phyloP scores from a whole-genome alignment of 2,329 filamentous ascomycete genomes.

The Nemania abortiva region DNA sequence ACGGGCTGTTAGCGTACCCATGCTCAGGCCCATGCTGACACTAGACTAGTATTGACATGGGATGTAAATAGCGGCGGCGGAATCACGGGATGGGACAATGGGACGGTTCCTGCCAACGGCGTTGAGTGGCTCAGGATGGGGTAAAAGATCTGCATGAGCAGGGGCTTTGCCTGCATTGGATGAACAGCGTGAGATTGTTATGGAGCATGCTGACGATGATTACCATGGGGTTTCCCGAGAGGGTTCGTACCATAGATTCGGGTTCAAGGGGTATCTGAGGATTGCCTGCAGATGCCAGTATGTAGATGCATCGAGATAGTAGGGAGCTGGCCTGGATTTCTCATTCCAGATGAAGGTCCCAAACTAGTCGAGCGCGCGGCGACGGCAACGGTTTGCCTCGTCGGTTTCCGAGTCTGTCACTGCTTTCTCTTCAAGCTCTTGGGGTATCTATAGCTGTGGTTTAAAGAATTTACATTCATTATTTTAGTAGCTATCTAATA shows the following conservation, averaged over 20 bases:
- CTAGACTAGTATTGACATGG: slow-evolving; percentile 2
- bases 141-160: slow-evolving; percentile 16
- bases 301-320: background rate
- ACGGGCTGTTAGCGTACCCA: background rate
- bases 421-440: background rate
- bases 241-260: slow-evolving; percentile 23
- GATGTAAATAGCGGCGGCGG: slow-evolving; percentile 6
- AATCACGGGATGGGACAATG: slow-evolving; percentile 22
- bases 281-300: background rate
- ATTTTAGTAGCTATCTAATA: slow-evolving; percentile 5
- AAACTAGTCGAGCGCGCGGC: background rate
- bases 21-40: too few species aligned
- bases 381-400: background rate
- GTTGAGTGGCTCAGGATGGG: slow-evolving; percentile 7
- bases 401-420: background rate
- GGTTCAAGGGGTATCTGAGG: slow-evolving; percentile 1
- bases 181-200: slow-evolving; percentile 2
- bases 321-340: background rate
- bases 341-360: background rate
- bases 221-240: background rate
- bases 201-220: slow-evolving; percentile 1
- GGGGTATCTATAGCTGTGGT: background rate
- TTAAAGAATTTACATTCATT: background rate
- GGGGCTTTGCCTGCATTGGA: slow-evolving; percentile 12
- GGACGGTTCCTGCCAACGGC: slow-evolving; percentile 9